These are phyloP conservation scores for Limtongozyma cylindracea DNA, from an alignment of 805 yeast species.

Conservation along the genomic window DNA sequence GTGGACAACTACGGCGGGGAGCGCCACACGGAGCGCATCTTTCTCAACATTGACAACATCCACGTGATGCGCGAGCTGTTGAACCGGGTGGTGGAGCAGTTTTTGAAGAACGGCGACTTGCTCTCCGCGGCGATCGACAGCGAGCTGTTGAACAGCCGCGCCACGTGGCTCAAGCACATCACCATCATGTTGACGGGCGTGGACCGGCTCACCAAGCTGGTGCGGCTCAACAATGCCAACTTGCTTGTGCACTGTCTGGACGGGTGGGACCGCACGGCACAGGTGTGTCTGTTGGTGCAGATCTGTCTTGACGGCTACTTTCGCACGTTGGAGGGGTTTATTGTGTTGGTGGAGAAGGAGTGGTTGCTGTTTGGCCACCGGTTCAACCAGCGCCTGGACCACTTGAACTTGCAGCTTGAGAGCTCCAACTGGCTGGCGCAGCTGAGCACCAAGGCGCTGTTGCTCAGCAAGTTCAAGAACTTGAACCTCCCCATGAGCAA, in stretches of 20 bases:
- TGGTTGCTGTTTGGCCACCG: slow-evolving; percentile 92
- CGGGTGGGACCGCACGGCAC: slow-evolving; percentile 97
- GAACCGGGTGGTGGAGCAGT: slow-evolving; percentile 24
- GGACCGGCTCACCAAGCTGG: slow-evolving; percentile 55
- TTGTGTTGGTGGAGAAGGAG: slow-evolving; percentile 70
- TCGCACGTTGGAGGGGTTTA: slow-evolving; percentile 74
- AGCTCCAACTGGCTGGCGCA: slow-evolving; percentile 26
- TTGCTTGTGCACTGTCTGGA: slow-evolving; percentile 85
- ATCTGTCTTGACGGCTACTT: slow-evolving; percentile 76
- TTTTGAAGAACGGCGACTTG: slow-evolving; percentile 43
- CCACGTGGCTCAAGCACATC: slow-evolving; percentile 62
- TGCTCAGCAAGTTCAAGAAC: neutral
- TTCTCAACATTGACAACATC: slow-evolving; percentile 80
- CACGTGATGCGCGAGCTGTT: slow-evolving; percentile 86
- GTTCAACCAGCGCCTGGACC: slow-evolving; percentile 63
- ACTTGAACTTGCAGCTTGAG: too few relatives aligned
- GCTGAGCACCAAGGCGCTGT: slow-evolving; percentile 8
- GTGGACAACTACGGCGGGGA: slow-evolving; percentile 55
- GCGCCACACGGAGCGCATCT: slow-evolving; percentile 29
- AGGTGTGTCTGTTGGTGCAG: slow-evolving; percentile 62
- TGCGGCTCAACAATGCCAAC: slow-evolving; percentile 64
- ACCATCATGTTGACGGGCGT: slow-evolving; percentile 48
- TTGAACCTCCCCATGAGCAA: too few relatives aligned
- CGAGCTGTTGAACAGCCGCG: slow-evolving; percentile 19
- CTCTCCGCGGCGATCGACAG: slow-evolving; percentile 8